Percentiles rank a stretch among this genome's conserved stretches.
phyloP scores from a whole-genome alignment of 169 alveolate species.

The Plasmodium chabaudi region DNA sequence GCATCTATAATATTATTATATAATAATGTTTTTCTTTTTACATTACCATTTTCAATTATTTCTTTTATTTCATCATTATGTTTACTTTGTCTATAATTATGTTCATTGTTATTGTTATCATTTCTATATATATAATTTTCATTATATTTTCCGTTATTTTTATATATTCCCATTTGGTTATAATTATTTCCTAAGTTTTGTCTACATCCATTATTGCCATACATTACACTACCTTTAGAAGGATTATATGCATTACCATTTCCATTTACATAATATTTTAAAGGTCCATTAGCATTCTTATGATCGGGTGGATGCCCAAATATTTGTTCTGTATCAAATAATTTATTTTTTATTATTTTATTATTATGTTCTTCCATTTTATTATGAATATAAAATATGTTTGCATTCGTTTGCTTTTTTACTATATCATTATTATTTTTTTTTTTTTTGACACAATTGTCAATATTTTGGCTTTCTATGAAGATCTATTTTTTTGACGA shows the following conservation, averaged over 20 bases:
- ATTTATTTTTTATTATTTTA: constrained; percentile 5
- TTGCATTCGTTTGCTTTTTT: too few species aligned
- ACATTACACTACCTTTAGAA: neutral
- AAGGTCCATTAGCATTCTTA: constrained; percentile 1
- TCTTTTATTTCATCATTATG: constrained; percentile 22
- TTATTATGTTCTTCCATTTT: constrained; percentile 4
- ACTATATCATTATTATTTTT: too few species aligned
- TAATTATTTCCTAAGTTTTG: neutral
- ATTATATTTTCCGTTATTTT: neutral
- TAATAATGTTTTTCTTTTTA: constrained; percentile 44
- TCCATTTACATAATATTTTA: neutral
- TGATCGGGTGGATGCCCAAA: constrained; percentile 7
- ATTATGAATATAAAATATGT: neutral
- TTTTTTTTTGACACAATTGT: too few species aligned
- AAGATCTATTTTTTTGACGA: too few species aligned
- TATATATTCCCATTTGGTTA: constrained; percentile 13
- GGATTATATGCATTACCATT: constrained; percentile 1
- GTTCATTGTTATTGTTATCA: neutral
- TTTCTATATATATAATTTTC: neutral
- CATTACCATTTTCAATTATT: constrained; percentile 54
- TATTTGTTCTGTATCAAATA: constrained; percentile 3
- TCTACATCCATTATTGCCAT: constrained; percentile 12
- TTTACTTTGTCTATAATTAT: neutral
- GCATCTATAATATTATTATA: constrained; percentile 29
- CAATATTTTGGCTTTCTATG: too few species aligned